Percentiles rank a stretch among this genome's conserved stretches.
These are phyloP conservation scores for Arabidopsis arenosa DNA, from an alignment of 345 rosid species.

Conservation along the genomic window DNA sequence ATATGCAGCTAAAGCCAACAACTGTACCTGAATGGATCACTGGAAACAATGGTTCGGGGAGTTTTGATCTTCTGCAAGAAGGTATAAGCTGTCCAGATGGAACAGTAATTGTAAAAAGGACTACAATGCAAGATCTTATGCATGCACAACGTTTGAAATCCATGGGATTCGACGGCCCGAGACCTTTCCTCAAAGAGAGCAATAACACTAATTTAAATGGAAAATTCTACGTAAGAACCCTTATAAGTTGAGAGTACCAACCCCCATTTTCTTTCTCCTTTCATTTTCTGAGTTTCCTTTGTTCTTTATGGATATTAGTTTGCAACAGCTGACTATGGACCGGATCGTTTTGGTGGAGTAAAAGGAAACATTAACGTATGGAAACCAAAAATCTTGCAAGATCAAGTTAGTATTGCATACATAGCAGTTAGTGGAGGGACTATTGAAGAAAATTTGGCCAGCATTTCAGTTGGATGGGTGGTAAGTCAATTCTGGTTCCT, in stretches of 20 bases:
- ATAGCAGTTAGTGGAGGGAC: slow-evolving; percentile 1
- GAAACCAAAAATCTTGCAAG: slow-evolving; percentile 17
- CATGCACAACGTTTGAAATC: slow-evolving; percentile 12
- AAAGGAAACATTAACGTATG: slow-evolving; percentile 16
- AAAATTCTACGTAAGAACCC: slow-evolving; percentile 16
- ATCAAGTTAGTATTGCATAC: slow-evolving; percentile 26
- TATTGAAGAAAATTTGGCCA: background rate
- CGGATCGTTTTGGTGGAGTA: background rate
- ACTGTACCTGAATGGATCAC: slow-evolving; percentile 11
- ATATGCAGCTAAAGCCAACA: slow-evolving; percentile 26
- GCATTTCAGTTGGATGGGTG: slow-evolving; percentile 30
- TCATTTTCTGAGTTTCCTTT: background rate
- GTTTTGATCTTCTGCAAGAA: background rate
- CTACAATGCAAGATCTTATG: slow-evolving; percentile 21
- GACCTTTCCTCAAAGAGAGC: background rate
- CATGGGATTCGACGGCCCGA: background rate
- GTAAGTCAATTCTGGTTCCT: background rate
- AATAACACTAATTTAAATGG: slow-evolving; percentile 2
- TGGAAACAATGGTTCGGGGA: slow-evolving; percentile 2
- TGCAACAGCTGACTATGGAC: background rate
- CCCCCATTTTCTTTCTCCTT: background rate
- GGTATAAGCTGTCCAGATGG: slow-evolving; percentile 31
- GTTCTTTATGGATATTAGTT: slow-evolving; percentile 3
- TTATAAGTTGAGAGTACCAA: background rate
- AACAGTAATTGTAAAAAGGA: slow-evolving; percentile 27